Conservation (phyloP, 225 moss, liverwort and hornwort genomes). For the Pseudoscleropodium purum region DNA sequence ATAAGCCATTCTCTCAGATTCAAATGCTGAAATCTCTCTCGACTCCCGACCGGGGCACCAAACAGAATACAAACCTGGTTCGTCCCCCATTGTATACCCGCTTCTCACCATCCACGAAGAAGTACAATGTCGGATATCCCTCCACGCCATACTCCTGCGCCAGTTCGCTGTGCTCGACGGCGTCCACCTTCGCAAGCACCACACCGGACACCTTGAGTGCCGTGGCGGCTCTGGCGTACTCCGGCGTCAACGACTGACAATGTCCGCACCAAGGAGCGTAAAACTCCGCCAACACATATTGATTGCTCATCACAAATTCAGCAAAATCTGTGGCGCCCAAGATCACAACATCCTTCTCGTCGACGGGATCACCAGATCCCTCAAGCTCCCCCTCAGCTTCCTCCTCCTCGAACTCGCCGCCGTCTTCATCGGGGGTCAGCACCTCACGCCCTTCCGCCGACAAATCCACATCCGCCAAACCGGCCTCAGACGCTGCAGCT, state of each 20-base stretch:
- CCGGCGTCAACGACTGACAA: constrained; percentile 40
- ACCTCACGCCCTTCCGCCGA: not conserved
- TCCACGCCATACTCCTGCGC: constrained; percentile 50
- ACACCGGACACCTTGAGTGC: constrained; percentile 21
- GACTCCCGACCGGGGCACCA: not conserved
- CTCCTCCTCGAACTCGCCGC: not conserved
- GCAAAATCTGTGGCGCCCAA: constrained; percentile 21
- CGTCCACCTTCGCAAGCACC: constrained; percentile 49
- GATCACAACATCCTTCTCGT: constrained; percentile 40
- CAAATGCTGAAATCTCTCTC: not conserved
- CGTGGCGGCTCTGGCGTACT: constrained; percentile 42
- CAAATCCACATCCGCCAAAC: constrained; percentile 6
- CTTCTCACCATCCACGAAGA: constrained; percentile 65
- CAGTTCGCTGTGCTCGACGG: constrained; percentile 43
- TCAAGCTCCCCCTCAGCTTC: not conserved
- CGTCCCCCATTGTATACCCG: constrained; percentile 48
- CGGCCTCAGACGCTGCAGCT: not conserved
- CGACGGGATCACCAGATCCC: constrained; percentile 6
- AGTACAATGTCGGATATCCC: constrained; percentile 69
- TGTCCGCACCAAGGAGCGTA: constrained; percentile 62
- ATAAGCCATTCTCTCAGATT: not conserved
- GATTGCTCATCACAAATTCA: constrained; percentile 20
- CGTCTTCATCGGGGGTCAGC: not conserved
- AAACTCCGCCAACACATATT: constrained; percentile 42
- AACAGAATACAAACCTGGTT: constrained; percentile 26